Base-by-base conservation (phyloP, 306 rosid genomes). In the Adenanthera pavonina region DNA sequence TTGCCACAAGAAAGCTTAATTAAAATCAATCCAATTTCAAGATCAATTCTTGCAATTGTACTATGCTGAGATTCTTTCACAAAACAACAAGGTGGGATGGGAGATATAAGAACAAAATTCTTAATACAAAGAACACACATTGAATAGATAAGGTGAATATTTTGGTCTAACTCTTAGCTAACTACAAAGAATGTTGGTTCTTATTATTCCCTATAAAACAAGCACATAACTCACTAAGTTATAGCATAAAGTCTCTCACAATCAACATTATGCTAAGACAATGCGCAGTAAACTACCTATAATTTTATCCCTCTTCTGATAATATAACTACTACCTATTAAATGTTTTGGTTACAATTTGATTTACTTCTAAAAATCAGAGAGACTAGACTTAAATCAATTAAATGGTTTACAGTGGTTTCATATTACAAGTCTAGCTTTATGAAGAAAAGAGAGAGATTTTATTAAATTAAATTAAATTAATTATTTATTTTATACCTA, bases 11-110 rank as follows among this genome's bases (percentile, higher is more conserved):
- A 25, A 25, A 25, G 30, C 30, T 25, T 25, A 25, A 25, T 25
- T 25, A 25, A 25, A 25, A 25, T 25, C 1, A 25, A 1, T 25
- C 30, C 1, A 25, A 25, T 84, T 88, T 84, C 84, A 71, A 90
- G 71, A 82, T 86, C 90, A 83, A 91, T 53, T 65, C 89, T 97
- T 93, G 92, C 82, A 69, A 56, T 65, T 59, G 40, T 52, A 76
- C 49, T 16, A 30, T 38, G 44, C 6, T 19, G 62, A 85, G 59
- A 80, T 69, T 46, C 68, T 43, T 61, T 71, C 43, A 40, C 46
- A 66, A 47, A 34, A 71, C 69, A 47, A 25, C 12, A 1, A 67
- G 36, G 64, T 51, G 33, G 56, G 74, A 52, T 34, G 57, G 17
- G 66, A 64, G 38, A 69, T 69, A 46, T 15, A 25, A 12, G 40